These are phyloP conservation scores for Acanthochlamys bracteata DNA, from an alignment of 106 monocot genomes.

Conservation along the genomic window DNA sequence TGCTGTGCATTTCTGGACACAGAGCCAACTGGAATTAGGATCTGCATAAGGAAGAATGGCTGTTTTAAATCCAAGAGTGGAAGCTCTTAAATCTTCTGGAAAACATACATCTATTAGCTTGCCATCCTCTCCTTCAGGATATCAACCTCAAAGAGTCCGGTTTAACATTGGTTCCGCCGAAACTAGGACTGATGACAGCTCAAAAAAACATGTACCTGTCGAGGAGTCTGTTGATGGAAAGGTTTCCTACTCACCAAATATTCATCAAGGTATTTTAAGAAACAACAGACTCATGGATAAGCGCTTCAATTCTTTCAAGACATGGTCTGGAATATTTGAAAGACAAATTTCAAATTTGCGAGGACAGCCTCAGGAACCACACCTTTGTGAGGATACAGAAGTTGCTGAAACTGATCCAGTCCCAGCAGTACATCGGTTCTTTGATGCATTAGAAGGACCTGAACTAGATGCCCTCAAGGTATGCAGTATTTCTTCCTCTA, in stretches of 20 bases:
- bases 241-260: background rate
- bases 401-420: slow-evolving; percentile 17
- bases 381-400: background rate
- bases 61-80: background rate
- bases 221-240: background rate
- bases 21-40: too few relatives aligned
- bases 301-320: slow-evolving; percentile 40
- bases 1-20: too few relatives aligned
- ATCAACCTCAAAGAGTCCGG: slow-evolving; percentile 9
- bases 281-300: slow-evolving; percentile 18
- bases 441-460: slow-evolving; percentile 61
- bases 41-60: too few relatives aligned
- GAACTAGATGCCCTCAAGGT: slow-evolving; percentile 62
- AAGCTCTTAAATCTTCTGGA: background rate
- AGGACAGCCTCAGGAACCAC: slow-evolving; percentile 15
- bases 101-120: slow-evolving; percentile 19
- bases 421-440: slow-evolving; percentile 44
- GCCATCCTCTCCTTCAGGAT: slow-evolving; percentile 16
- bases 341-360: slow-evolving; percentile 28
- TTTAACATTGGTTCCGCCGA: background rate
- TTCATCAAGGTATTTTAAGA: background rate
- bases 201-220: too few relatives aligned
- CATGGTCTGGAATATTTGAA: slow-evolving; percentile 38
- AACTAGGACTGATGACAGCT: background rate
- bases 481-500: background rate